Base-by-base conservation (phyloP, 345 rosid species). In the Viola odorata region DNA sequence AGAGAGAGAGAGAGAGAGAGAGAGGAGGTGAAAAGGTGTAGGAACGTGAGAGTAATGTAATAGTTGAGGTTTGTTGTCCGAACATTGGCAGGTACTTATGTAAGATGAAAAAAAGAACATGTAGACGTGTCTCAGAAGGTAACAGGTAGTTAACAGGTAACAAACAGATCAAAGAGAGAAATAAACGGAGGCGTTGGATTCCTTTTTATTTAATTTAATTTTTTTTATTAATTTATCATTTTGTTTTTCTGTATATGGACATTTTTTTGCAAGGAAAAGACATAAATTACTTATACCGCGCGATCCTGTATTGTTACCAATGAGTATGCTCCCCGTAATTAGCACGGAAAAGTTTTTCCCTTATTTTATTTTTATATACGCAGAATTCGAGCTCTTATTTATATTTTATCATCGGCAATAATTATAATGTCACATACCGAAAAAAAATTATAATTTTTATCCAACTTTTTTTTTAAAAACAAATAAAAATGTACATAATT, bases 71-170 rank as follows among this genome's bases (percentile, higher is more conserved):
- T 32, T 13, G 51, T n/a, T 39, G 9, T 5, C 45, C 32, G 32
- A 23, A 2, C 2, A 1, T 23, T 23, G 2, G 32, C 32, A 23
- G 32, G 32, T 23, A 2, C 2, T 23, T 23, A 23, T 23, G 32
- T 5, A 44, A 44, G 47, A 44, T 6, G 47, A 1, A 44, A 6
- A 8, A 39, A 39, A 44, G 57, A 58, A 11, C 39, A 47, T 13
- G 60, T 37, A 68, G 52, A 63, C 72, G 72, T 68, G 66, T 61
- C 3, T 11, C 16, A 42, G 56, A 68, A 68, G 72, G 57, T 48
- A 68, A 45, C 48, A 32, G 50, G 32, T 23, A 66, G 37, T 2
- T n/a, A 1, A 32, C 4, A 44, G 16, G 45, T 5, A 17, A 38
- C 45, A 7, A 40, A 14, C 11, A 38, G 42, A n/a, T 41, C 45